Percentiles rank a stretch among this genome's conserved stretches.
phyloP scores from a whole-genome alignment of 345 rosid species.

The Mallotus nudiflorus region DNA sequence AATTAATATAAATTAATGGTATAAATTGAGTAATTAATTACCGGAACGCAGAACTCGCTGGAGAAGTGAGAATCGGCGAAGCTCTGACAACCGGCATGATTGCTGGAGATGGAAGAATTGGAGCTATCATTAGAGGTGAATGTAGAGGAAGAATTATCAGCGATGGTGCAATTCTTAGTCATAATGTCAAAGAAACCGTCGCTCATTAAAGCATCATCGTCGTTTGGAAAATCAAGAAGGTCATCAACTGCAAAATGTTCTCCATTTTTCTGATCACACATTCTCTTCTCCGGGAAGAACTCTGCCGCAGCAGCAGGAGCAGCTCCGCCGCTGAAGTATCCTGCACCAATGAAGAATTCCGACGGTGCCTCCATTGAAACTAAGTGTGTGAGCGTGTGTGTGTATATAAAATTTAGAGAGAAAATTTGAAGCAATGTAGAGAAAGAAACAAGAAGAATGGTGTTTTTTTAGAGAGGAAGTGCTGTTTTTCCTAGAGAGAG shows the following conservation, averaged over 20 bases:
- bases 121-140: constrained; percentile 40
- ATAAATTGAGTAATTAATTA: constrained; percentile 19
- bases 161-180: constrained; percentile 33
- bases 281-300: constrained; percentile 42
- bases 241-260: constrained; percentile 63
- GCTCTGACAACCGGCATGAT: constrained; percentile 26
- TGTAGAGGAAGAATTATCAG: constrained; percentile 35
- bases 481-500: neutral
- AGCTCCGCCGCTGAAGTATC: constrained; percentile 20
- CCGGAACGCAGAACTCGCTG: constrained; percentile 72
- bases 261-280: constrained; percentile 29
- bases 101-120: constrained; percentile 47
- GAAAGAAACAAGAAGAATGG: constrained; percentile 1
- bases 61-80: constrained; percentile 47
- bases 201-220: constrained; percentile 36
- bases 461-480: constrained; percentile 17
- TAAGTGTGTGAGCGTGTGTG: neutral
- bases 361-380: constrained; percentile 47
- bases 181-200: constrained; percentile 42
- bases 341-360: constrained; percentile 36
- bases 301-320: constrained; percentile 10
- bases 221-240: constrained; percentile 69
- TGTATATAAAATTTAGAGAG: neutral
- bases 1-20: neutral
- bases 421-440: neutral